phyloP scores from a whole-genome alignment of 441 rosid species.

The Theobroma grandiflorum region DNA sequence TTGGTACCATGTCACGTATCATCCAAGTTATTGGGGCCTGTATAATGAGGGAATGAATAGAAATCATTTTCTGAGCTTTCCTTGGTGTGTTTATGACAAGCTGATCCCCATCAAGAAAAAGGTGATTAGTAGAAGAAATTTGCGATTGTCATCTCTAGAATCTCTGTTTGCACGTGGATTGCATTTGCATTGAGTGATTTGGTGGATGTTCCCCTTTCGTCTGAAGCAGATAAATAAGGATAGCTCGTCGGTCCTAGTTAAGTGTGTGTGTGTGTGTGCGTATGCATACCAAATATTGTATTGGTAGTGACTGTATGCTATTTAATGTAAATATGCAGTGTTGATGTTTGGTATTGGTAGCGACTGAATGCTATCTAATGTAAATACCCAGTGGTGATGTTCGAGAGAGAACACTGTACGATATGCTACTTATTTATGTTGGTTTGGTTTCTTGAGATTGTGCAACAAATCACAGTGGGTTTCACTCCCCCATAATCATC shows the following conservation, averaged over 20 bases:
- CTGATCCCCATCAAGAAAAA: conserved; percentile 65
- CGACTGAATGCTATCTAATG: background rate
- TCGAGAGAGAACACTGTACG: background rate
- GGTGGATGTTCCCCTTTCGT: background rate
- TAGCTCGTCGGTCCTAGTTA: background rate
- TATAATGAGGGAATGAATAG: conserved; percentile 74
- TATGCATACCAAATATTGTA: background rate
- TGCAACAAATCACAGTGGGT: conserved; percentile 43
- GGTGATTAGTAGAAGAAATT: conserved; percentile 19
- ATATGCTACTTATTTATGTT: background rate
- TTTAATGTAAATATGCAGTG: background rate
- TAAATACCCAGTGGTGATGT: background rate
- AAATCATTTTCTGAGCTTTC: conserved; percentile 83
- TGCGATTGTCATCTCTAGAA: background rate
- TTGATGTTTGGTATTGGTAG: background rate
- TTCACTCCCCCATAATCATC: too few species aligned
- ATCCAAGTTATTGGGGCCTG: conserved; percentile 62
- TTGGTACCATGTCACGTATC: conserved; percentile 91
- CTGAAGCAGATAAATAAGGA: background rate
- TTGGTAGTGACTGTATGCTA: background rate
- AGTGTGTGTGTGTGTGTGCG: background rate
- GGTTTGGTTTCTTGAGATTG: background rate
- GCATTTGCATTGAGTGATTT: conserved; percentile 9
- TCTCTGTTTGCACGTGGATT: conserved; percentile 8
- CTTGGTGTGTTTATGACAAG: conserved; percentile 84